These are phyloP conservation scores for Irineochytrium annulatum DNA, from an alignment of 192 early-diverging fungal genomes.

Conservation along the genomic window DNA sequence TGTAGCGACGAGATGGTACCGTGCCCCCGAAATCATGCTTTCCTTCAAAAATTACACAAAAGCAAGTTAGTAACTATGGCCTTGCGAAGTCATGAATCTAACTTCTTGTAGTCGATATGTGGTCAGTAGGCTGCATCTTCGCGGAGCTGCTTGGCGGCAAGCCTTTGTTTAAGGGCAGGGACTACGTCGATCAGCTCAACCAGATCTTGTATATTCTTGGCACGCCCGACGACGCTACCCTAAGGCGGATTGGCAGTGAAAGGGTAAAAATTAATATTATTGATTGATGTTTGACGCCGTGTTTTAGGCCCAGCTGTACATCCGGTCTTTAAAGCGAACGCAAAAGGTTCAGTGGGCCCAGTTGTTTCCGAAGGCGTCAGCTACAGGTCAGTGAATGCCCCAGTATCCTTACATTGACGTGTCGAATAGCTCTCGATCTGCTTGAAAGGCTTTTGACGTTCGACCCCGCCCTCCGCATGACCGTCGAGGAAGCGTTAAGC, in stretches of 20 bases:
- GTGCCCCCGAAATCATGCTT: constrained; percentile 54
- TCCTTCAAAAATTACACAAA: constrained; percentile 52
- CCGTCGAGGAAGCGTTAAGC: constrained; percentile 80
- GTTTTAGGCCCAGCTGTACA: constrained; percentile 80
- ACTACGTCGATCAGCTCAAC: constrained; percentile 90
- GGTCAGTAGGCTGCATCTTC: constrained; percentile 98
- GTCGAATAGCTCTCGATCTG: constrained; percentile 73
- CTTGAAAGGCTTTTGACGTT: constrained; percentile 84
- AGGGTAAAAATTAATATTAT: constrained; percentile 31
- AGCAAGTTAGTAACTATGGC: constrained; percentile 30
- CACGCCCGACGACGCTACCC: constrained; percentile 85
- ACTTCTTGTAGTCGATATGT: constrained; percentile 74
- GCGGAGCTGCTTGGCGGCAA: constrained; percentile 79
- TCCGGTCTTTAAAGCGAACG: constrained; percentile 80
- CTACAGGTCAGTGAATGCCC: constrained; percentile 39
- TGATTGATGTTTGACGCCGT: neutral
- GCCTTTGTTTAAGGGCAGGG: constrained; percentile 53
- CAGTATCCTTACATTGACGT: neutral
- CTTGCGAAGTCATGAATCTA: neutral
- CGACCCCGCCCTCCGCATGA: constrained; percentile 82
- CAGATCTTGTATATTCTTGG: constrained; percentile 93
- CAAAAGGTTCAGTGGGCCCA: constrained; percentile 75
- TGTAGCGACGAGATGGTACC: constrained; percentile 55
- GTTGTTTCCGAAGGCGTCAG: constrained; percentile 85
- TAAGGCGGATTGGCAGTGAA: constrained; percentile 45